Conservation (phyloP, 2,329 filamentous ascomycete species). For the Fusarium acutatum region DNA sequence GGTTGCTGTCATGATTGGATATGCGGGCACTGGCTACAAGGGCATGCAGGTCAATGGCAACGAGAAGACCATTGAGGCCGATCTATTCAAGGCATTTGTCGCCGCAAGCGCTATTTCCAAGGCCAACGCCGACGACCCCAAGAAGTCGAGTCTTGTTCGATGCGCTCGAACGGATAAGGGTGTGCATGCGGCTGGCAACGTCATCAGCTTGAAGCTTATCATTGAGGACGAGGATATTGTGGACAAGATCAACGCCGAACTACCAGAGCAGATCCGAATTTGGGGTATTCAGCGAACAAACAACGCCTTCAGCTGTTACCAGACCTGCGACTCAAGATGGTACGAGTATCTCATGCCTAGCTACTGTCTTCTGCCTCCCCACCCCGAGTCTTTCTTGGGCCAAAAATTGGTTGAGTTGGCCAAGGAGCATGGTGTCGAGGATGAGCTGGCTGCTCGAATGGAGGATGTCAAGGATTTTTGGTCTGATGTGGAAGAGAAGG, state of each 20-base stretch:
- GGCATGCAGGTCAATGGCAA: constrained; percentile 90
- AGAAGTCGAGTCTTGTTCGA: constrained; percentile 92
- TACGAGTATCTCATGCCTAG: constrained; percentile 98
- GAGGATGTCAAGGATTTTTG: constrained; percentile 84
- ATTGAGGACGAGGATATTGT: constrained; percentile 90
- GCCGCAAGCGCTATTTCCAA: constrained; percentile 93
- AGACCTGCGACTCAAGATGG: constrained; percentile 92
- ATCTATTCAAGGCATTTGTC: constrained; percentile 92
- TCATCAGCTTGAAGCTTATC: constrained; percentile 95
- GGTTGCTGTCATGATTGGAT: constrained; percentile 94
- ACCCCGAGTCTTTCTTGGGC: constrained; percentile 86
- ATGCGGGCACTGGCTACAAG: constrained; percentile 95
- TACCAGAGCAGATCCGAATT: constrained; percentile 89
- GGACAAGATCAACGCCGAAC: constrained; percentile 85
- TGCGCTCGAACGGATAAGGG: constrained; percentile 98
- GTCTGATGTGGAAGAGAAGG: constrained; percentile 80
- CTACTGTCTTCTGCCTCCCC: constrained; percentile 90
- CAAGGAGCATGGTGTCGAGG: constrained; percentile 75
- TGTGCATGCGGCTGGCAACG: constrained; percentile 93
- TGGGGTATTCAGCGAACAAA: constrained; percentile 94
- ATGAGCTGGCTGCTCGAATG: constrained; percentile 74
- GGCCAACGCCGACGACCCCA: constrained; percentile 94
- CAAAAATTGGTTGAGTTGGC: constrained; percentile 83
- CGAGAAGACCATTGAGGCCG: constrained; percentile 94
- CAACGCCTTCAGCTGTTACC: constrained; percentile 93